Evolutionary conservation across 2,329 filamentous ascomycete species (phyloP), one percentile per base, ranked within the genome.

Genomic region (Ophiostoma angusticollis): DNA sequence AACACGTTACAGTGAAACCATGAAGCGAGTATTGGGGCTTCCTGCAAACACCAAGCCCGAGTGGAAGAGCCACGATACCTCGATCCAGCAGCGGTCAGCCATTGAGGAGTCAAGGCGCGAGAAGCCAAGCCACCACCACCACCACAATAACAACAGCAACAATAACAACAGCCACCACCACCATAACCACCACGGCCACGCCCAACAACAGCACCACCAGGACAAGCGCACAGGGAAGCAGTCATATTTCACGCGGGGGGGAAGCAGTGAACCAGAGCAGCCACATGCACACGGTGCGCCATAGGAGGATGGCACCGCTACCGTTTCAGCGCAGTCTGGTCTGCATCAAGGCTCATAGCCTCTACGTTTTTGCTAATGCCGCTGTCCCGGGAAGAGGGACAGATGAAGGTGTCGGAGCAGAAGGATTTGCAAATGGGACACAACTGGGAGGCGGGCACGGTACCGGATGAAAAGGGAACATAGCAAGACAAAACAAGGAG

Each of bases 51-150:
- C 91, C 27, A 83, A 82, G 54, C 80, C 98, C 44, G 78, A 91
- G 51, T 98, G 87, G 76, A 93, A 94, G 64, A 91, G 82, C 55
- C 91, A 98, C 59, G 87, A 95, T 55, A 84, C 89, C 47, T 94
- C 85, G 59, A 95, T 98, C 55, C 82, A 85, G 50, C 87, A 95
- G 63, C 77, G 86, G 49, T 83, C 80, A 22, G 84, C 84, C 16
- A 86, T 94, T 47, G 87, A 95, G 53, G 85, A 94, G 59, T 84
- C 84, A 40, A 81, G 87, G 45, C 84, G 89, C 50, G 86, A 94
- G 54, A 93, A 93, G 62, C 71, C 66, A 41, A 68, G 73, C 49
- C 60, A 65, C 45, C 53, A 56, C 39, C 48, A 56, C 44, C 57
- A 56, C 40, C 53, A 58, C 42, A 53, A 58, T 39, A 47, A 48